phyloP scores from a whole-genome alignment of 495 filamentous ascomycete species.

The Polyplosphaeria fusca region DNA sequence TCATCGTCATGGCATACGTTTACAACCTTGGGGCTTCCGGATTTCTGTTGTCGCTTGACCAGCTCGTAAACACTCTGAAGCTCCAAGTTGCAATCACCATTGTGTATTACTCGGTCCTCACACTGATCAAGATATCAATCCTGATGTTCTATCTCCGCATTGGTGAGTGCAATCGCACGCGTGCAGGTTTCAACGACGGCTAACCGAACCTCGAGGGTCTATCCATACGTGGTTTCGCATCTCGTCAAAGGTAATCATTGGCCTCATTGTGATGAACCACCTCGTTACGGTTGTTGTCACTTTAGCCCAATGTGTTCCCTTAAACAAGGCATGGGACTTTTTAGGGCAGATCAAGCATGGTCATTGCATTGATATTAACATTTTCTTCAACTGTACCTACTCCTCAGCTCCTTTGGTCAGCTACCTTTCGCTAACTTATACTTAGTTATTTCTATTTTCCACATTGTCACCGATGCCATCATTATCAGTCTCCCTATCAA shows the following conservation, averaged over 20 bases:
- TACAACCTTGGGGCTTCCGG: conserved; percentile 15
- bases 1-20: conserved; percentile 1
- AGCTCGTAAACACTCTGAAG: conserved; percentile 29
- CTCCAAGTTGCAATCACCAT: conserved; percentile 10
- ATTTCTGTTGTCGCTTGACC: neutral
- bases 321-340: conserved; percentile 48
- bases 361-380: conserved; percentile 49
- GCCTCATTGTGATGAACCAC: conserved; percentile 29
- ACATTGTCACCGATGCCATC: conserved; percentile 52
- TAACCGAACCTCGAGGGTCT: too few species aligned
- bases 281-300: conserved; percentile 41
- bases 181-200: conserved; percentile 34
- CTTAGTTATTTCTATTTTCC: conserved; percentile 47
- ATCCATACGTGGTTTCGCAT: too few species aligned
- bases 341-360: conserved; percentile 39
- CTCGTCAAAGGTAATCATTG: too few species aligned
- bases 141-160: conserved; percentile 49
- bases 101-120: conserved; percentile 10
- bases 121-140: conserved; percentile 45
- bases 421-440: too few species aligned
- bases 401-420: neutral
- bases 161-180: conserved; percentile 1
- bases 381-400: conserved; percentile 51
- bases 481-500: conserved; percentile 52
- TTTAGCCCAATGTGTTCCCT: conserved; percentile 47